These are phyloP conservation scores for Apiospora marii DNA, from an alignment of 2,329 filamentous ascomycete genomes.

Conservation along the genomic window DNA sequence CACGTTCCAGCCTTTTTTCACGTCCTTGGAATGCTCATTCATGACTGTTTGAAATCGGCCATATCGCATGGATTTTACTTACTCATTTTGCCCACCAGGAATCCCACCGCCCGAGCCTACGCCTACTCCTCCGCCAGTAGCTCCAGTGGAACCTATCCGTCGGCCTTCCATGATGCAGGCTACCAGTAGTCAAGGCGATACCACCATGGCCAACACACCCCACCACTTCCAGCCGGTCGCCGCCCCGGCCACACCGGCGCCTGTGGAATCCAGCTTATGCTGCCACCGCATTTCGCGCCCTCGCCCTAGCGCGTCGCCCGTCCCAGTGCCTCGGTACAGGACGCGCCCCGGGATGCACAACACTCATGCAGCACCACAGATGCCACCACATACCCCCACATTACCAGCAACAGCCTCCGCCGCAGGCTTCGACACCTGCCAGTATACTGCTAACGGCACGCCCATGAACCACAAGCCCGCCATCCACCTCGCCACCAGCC, in stretches of 20 bases:
- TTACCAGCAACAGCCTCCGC: slow-evolving; percentile 45
- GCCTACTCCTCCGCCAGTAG: slow-evolving; percentile 67
- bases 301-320: slow-evolving; percentile 46
- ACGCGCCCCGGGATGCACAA: slow-evolving; percentile 40
- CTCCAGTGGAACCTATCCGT: slow-evolving; percentile 58
- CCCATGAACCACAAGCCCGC: slow-evolving; percentile 41
- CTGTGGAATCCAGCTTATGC: slow-evolving; percentile 42
- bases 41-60: slow-evolving; percentile 15
- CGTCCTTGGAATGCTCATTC: slow-evolving; percentile 21
- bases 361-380: slow-evolving; percentile 44
- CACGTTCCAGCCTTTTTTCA: slow-evolving; percentile 31
- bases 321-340: slow-evolving; percentile 41
- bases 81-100: slow-evolving; percentile 59
- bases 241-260: slow-evolving; percentile 44
- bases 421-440: slow-evolving; percentile 42
- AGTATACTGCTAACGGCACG: slow-evolving; percentile 40
- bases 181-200: slow-evolving; percentile 46
- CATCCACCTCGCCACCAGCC: slow-evolving; percentile 43
- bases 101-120: slow-evolving; percentile 85
- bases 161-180: slow-evolving; percentile 56
- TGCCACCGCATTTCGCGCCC: slow-evolving; percentile 49
- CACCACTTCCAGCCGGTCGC: slow-evolving; percentile 49
- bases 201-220: slow-evolving; percentile 43
- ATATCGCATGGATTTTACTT: slow-evolving; percentile 24
- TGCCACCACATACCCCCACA: slow-evolving; percentile 45